These are phyloP conservation scores for Xerocomus brunneocitrinus DNA, from an alignment of 768 basidiomycete species.

Conservation along the genomic window DNA sequence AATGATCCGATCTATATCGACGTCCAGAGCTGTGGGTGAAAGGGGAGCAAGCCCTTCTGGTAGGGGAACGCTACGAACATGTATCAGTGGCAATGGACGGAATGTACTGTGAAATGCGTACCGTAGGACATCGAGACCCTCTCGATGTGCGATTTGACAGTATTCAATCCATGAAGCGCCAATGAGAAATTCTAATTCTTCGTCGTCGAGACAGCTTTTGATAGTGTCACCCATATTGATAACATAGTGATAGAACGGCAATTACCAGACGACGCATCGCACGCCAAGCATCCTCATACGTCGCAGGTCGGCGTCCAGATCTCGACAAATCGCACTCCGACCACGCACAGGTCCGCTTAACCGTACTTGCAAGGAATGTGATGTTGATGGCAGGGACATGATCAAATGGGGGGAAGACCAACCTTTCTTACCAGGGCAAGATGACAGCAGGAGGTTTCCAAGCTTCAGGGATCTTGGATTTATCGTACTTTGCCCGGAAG, in stretches of 20 bases:
- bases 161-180: conserved; percentile 89
- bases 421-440: conserved; percentile 96
- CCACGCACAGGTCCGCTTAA: conserved; percentile 73
- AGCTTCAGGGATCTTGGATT: conserved; percentile 34
- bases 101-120: conserved; percentile 22
- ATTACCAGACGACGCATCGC: conserved; percentile 76
- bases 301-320: conserved; percentile 68
- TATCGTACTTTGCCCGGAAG: conserved; percentile 5
- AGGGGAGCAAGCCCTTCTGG: conserved; percentile 86
- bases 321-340: conserved; percentile 76
- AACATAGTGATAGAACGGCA: neutral
- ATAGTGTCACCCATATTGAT: neutral
- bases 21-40: conserved; percentile 55
- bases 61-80: conserved; percentile 62
- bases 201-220: conserved; percentile 76
- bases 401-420: conserved; percentile 3
- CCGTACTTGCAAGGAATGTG: conserved; percentile 44
- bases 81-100: neutral
- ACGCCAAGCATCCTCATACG: conserved; percentile 74
- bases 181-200: conserved; percentile 69
- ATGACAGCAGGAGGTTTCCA: conserved; percentile 87
- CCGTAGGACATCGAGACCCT: conserved; percentile 81
- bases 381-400: neutral
- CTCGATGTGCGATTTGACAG: conserved; percentile 48
- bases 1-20: conserved; percentile 61